phyloP scores from a whole-genome alignment of 2,329 filamentous ascomycete genomes.

The Xylaria multiplex region DNA sequence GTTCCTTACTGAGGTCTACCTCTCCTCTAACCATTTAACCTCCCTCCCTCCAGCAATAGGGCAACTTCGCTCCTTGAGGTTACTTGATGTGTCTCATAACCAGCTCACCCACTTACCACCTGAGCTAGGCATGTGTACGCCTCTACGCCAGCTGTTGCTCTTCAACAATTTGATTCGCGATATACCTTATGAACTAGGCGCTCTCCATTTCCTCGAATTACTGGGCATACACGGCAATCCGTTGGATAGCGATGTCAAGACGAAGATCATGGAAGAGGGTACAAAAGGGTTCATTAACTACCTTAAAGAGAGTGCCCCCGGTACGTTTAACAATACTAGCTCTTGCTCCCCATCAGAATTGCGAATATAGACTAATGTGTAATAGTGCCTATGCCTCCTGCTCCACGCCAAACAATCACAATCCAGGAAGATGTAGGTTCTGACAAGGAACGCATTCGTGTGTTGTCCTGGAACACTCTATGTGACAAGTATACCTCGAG shows the following conservation, averaged over 20 bases:
- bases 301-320: conserved; percentile 83
- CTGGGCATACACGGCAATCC: conserved; percentile 94
- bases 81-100: conserved; percentile 91
- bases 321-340: conserved; percentile 62
- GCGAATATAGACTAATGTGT: conserved; percentile 7
- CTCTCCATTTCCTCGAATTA: conserved; percentile 86
- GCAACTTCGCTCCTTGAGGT: conserved; percentile 79
- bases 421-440: conserved; percentile 73
- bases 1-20: conserved; percentile 91
- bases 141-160: conserved; percentile 82
- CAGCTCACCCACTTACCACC: conserved; percentile 82
- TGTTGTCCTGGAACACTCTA: conserved; percentile 94
- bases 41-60: conserved; percentile 84
- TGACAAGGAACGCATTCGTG: conserved; percentile 76
- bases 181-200: conserved; percentile 87
- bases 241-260: conserved; percentile 77
- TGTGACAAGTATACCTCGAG: conserved; percentile 93
- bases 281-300: conserved; percentile 85
- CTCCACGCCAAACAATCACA: conserved; percentile 80
- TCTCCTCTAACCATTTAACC: conserved; percentile 90
- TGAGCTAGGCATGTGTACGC: conserved; percentile 97
- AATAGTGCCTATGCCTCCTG: conserved; percentile 79
- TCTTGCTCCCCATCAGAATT: neutral
- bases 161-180: conserved; percentile 90
- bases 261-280: conserved; percentile 85